Evolutionary conservation across 768 basidiomycete species (phyloP).

Genomic region (Trametes coccinea): DNA sequence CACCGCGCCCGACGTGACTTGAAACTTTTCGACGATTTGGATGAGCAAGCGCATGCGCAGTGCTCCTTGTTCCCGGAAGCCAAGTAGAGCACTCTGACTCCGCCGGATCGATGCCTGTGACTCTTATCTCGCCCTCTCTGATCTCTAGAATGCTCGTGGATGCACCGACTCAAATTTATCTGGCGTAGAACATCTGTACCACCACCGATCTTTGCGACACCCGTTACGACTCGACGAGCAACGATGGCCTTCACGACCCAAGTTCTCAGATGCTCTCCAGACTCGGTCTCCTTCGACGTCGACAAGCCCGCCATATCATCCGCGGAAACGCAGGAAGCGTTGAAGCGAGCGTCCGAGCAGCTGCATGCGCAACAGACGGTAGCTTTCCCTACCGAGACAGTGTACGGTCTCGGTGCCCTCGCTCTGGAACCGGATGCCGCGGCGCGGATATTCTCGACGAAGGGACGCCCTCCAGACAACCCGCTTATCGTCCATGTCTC

Average conservation of each 20-base stretch:
- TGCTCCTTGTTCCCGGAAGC: not conserved
- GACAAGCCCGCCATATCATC: slow-evolving; percentile 52
- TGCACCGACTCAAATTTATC: slow-evolving; percentile 7
- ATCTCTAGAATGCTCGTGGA: slow-evolving; percentile 10
- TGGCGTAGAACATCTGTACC: slow-evolving; percentile 1
- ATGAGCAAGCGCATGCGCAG: not conserved
- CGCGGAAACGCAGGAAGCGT: slow-evolving; percentile 50
- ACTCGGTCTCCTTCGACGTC: slow-evolving; percentile 57
- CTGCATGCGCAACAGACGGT: slow-evolving; percentile 59
- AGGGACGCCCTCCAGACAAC: slow-evolving; percentile 93
- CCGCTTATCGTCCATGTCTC: slow-evolving; percentile 97
- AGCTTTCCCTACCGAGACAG: slow-evolving; percentile 96
- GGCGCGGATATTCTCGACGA: slow-evolving; percentile 77
- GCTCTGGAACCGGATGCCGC: slow-evolving; percentile 69
- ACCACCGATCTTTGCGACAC: not conserved
- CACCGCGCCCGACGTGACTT: not conserved
- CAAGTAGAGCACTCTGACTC: slow-evolving; percentile 2
- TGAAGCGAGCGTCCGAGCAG: slow-evolving; percentile 56
- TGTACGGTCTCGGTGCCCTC: slow-evolving; percentile 94
- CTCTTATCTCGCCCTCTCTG: not conserved
- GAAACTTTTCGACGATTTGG: not conserved
- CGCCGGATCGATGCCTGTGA: slow-evolving; percentile 1
- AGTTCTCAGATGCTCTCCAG: slow-evolving; percentile 63
- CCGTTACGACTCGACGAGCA: not conserved
- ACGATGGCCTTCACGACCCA: slow-evolving; percentile 34